phyloP scores from a whole-genome alignment of 331 rosid genomes.

The Telfairia occidentalis region DNA sequence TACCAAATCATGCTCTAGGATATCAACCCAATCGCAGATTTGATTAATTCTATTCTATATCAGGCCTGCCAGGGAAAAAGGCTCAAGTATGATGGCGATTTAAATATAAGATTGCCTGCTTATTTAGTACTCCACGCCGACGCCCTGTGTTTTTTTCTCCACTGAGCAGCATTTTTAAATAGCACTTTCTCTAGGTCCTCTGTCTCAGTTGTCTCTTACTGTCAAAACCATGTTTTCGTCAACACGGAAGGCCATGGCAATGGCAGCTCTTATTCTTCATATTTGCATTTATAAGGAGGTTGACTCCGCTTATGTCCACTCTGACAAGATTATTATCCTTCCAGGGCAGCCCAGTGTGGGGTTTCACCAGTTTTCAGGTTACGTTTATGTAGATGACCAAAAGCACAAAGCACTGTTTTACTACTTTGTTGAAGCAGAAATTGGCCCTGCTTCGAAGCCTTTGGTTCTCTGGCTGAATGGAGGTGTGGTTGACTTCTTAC shows the following conservation, averaged over 20 bases:
- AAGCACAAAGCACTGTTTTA: slow-evolving; percentile 36
- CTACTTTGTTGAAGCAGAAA: slow-evolving; percentile 40
- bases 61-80: slow-evolving; percentile 3
- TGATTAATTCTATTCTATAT: not conserved
- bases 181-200: not conserved
- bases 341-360: slow-evolving; percentile 44
- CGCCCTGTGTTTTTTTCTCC: not conserved
- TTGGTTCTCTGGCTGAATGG: slow-evolving; percentile 53
- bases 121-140: not conserved
- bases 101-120: not conserved
- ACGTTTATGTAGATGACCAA: slow-evolving; percentile 33
- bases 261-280: slow-evolving; percentile 25
- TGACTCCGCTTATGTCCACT: slow-evolving; percentile 18
- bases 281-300: slow-evolving; percentile 13
- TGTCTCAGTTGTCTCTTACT: not conserved
- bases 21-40: not conserved
- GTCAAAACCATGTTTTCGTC: slow-evolving; percentile 25
- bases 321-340: slow-evolving; percentile 19
- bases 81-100: not conserved
- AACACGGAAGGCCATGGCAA: slow-evolving; percentile 31
- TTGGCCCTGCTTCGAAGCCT: slow-evolving; percentile 40
- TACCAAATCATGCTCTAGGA: not conserved
- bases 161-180: not conserved
- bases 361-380: slow-evolving; percentile 41
- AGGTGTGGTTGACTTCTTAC: slow-evolving; percentile 19